These are phyloP conservation scores for Aureobasidium sp. DNA, from an alignment of 2,329 filamentous ascomycete genomes.

Conservation along the genomic window DNA sequence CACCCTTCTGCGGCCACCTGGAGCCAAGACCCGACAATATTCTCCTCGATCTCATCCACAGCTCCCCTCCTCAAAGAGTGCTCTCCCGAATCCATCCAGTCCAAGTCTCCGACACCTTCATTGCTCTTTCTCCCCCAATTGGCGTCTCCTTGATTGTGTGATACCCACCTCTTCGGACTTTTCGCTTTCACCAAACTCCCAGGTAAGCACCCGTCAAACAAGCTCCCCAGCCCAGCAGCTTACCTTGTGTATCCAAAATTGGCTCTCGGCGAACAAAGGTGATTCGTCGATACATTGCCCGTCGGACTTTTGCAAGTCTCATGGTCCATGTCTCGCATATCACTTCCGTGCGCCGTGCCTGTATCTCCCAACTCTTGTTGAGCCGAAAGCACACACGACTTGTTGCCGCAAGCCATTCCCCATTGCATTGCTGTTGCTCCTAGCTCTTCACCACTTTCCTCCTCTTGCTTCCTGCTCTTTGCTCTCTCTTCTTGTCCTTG, in stretches of 20 bases:
- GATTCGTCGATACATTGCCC: conserved; percentile 7
- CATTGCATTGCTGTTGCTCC: conserved; percentile 4
- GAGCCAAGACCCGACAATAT: conserved; percentile 12
- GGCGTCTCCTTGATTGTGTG: conserved; percentile 11
- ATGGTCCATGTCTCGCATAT: conserved; percentile 5
- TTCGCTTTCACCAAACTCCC: not conserved
- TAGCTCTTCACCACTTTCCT: conserved; percentile 11
- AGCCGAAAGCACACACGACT: conserved; percentile 7
- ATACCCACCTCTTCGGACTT: conserved; percentile 9
- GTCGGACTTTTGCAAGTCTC: conserved; percentile 9
- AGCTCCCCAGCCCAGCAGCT: not conserved
- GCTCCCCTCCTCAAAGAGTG: conserved; percentile 6
- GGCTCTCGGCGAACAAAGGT: not conserved
- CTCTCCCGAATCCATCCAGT: conserved; percentile 6
- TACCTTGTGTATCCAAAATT: conserved; percentile 9
- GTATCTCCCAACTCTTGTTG: conserved; percentile 12
- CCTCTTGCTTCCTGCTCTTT: not conserved
- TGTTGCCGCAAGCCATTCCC: conserved; percentile 6
- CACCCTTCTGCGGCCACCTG: conserved; percentile 3
- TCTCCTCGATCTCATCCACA: conserved; percentile 10
- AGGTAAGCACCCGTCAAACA: conserved; percentile 9
- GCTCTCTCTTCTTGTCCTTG: conserved; percentile 3
- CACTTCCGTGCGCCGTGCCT: conserved; percentile 4
- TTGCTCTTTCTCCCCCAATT: not conserved
- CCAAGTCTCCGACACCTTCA: conserved; percentile 2